phyloP scores from a whole-genome alignment of 2,329 filamentous ascomycete species.

The Phaeosphaeriaceae sp. region DNA sequence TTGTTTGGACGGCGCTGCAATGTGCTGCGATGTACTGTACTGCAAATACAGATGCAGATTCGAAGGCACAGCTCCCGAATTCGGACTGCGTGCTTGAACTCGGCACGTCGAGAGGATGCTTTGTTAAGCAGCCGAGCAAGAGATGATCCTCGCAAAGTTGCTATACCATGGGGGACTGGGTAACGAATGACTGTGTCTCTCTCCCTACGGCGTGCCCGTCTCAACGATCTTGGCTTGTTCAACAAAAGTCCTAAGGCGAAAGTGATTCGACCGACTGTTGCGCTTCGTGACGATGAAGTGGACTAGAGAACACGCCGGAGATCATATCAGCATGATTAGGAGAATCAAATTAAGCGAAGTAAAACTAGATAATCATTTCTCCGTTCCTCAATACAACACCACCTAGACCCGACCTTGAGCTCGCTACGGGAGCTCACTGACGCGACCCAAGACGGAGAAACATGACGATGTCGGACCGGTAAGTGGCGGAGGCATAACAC shows the following conservation, averaged over 20 bases:
- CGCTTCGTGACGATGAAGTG: not conserved
- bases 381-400: not conserved
- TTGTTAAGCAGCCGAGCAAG: not conserved
- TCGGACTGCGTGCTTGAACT: not conserved
- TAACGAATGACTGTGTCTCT: not conserved
- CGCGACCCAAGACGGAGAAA: not conserved
- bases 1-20: not conserved
- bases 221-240: not conserved
- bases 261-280: not conserved
- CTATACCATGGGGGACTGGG: not conserved
- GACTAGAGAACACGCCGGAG: not conserved
- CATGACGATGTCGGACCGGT: constrained; percentile 3
- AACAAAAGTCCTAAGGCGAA: not conserved
- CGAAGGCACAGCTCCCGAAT: not conserved
- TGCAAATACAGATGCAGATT: not conserved
- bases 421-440: not conserved
- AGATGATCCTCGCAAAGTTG: too few species aligned
- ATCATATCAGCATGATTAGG: not conserved
- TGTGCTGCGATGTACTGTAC: not conserved
- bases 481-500: not conserved
- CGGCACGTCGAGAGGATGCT: not conserved
- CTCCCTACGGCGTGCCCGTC: not conserved
- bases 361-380: not conserved
- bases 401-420: not conserved
- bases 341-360: not conserved